Conservation (phyloP, 2,329 filamentous ascomycete species). For the Epichloe coenophiala region DNA sequence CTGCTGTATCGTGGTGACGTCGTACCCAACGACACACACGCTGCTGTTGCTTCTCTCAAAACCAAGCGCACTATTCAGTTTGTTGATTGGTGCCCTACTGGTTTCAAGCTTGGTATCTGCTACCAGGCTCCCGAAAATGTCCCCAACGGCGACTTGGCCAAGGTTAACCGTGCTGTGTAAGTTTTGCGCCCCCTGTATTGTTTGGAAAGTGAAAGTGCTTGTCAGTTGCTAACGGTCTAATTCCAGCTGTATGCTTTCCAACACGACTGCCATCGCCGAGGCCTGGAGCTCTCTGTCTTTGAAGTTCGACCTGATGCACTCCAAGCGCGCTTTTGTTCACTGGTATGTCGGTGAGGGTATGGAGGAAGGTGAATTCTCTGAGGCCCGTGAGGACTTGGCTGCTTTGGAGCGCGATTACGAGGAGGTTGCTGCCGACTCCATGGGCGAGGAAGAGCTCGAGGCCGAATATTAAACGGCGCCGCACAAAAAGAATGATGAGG, state of each 20-base stretch:
- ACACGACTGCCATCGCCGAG: conserved; percentile 97
- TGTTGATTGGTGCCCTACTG: conserved; percentile 99
- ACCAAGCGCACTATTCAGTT: conserved; percentile 99
- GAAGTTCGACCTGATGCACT: conserved; percentile 99
- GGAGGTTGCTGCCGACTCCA: conserved; percentile 90
- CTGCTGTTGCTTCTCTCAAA: conserved; percentile 89
- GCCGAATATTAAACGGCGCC: conserved; percentile 65
- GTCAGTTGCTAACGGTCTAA: conserved; percentile 11
- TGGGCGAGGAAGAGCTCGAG: conserved; percentile 76
- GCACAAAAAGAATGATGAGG: conserved; percentile 2
- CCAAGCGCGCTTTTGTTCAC: conserved; percentile 99
- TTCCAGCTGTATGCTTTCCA: conserved; percentile 85
- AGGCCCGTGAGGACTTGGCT: conserved; percentile 96
- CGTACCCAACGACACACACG: conserved; percentile 89
- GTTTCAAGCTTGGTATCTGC: conserved; percentile 99
- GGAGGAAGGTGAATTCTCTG: conserved; percentile 99
- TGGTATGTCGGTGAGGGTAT: conserved; percentile 99
- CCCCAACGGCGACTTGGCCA: conserved; percentile 91
- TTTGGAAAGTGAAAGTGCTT: neutral
- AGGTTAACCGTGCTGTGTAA: conserved; percentile 96
- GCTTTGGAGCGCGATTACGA: conserved; percentile 97
- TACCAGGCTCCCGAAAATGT: conserved; percentile 96
- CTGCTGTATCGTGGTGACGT: conserved; percentile 97
- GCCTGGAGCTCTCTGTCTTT: conserved; percentile 90
- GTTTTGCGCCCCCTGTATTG: conserved; percentile 22